Evolutionary conservation across 2,329 filamentous ascomycete species (phyloP), one percentile per base, ranked within the genome.

Genomic region (Trichoderma sp.): DNA sequence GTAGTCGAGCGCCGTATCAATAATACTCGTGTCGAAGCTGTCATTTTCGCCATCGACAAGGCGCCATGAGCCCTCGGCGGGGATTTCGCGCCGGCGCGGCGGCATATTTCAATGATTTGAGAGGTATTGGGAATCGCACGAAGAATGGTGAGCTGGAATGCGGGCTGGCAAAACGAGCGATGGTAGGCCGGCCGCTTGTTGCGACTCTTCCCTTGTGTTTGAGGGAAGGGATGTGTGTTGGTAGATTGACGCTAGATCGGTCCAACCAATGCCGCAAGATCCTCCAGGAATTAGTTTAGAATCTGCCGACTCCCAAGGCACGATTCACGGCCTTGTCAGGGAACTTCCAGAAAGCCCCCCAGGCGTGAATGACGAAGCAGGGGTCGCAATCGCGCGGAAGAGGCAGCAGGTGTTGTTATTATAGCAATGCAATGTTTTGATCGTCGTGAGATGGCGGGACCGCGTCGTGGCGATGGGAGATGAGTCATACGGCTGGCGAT

Each of bases 21-120:
- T 77, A 66, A 87, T 80, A 11, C 83, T 83, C 6, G 86, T 87
- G 72, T 87, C 86, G 75, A 88, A 88, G 74, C 85, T 88, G 74
- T 88, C 86, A 75, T 88, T 84, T 68, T 88, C 86, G 74, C 84
- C 86, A 69, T 89, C 87, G 14, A 89, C 86, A 79, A 89, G 82
- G 73, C 87, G 86, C 87, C 87, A 89, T 24, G 86, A 88, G 72
- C 84, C 83, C 71, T 86, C 85, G 53, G 87, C 80, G 43, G 82
- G 82, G 19, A 83, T 71, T 59, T 70, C 69, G 56, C 60, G 69
- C 14, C 67, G 60, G 55, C 69, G 69, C 69, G 69, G 47, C 40
- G 59, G 24, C 68, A 69, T 69, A 7, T 49, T 57, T 31, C n/a
- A n/a, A 59, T 16, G 35, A 21, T 49, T 24, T 43, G 40, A 24